phyloP scores from a whole-genome alignment of 176 grass and related monocot genomes.

The Aechmea fasciata region DNA sequence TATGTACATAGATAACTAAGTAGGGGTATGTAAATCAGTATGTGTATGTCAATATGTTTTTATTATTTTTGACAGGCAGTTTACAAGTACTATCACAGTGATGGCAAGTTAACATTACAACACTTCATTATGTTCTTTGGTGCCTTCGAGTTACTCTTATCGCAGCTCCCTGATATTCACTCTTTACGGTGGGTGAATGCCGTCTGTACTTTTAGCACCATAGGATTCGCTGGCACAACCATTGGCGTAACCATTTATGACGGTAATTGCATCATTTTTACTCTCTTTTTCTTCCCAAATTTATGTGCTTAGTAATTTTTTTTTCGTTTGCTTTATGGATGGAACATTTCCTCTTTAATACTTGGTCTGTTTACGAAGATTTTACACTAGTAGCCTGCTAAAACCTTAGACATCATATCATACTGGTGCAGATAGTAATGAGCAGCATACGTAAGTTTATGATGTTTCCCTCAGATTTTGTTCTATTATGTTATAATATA shows the following conservation, averaged over 20 bases:
- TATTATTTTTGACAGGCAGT: constrained; percentile 30
- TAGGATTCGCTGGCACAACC: constrained; percentile 55
- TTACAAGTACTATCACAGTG: constrained; percentile 38
- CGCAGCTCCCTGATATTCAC: constrained; percentile 73
- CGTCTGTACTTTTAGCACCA: constrained; percentile 54
- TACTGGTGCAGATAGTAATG: too few relatives aligned
- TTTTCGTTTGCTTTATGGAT: background rate
- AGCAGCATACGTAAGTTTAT: too few relatives aligned
- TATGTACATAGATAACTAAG: too few relatives aligned
- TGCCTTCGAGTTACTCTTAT: constrained; percentile 48
- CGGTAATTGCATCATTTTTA: constrained; percentile 31
- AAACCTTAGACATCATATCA: too few relatives aligned
- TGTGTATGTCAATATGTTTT: too few relatives aligned
- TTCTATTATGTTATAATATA: too few relatives aligned
- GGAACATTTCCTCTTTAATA: too few relatives aligned
- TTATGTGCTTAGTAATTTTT: background rate
- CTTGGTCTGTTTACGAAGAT: too few relatives aligned
- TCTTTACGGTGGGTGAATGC: constrained; percentile 77
- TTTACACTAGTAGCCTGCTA: too few relatives aligned
- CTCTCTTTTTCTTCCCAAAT: background rate
- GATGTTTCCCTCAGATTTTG: too few relatives aligned
- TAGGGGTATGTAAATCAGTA: too few relatives aligned
- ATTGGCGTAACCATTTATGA: constrained; percentile 54
- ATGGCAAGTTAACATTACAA: constrained; percentile 38
- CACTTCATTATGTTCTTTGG: constrained; percentile 79